A percentile compares a stretch with the other conserved stretches of the same genome.
Conservation (phyloP, 768 basidiomycete genomes). For the Ramaria rubella region DNA sequence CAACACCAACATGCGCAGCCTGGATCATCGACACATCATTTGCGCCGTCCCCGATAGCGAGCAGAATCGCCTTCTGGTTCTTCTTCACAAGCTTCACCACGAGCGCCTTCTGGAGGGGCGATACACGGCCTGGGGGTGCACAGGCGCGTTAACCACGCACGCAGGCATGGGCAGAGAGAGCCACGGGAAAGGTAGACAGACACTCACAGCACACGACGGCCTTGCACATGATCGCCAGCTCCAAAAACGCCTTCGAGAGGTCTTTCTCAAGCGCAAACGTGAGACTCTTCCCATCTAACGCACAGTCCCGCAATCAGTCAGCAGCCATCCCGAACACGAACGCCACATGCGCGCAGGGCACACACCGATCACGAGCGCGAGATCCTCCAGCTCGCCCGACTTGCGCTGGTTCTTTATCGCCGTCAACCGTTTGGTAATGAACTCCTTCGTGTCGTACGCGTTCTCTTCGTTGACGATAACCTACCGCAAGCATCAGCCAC, state of each 20-base stretch:
- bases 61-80: constrained; percentile 85
- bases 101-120: constrained; percentile 93
- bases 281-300: constrained; percentile 87
- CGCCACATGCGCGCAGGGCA: background rate
- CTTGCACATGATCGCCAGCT: constrained; percentile 96
- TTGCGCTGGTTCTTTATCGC: constrained; percentile 92
- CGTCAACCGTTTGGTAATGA: constrained; percentile 78
- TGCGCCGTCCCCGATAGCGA: constrained; percentile 96
- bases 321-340: constrained; percentile 11
- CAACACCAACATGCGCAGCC: constrained; percentile 95
- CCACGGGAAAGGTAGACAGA: background rate
- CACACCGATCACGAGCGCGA: constrained; percentile 90
- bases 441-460: constrained; percentile 73
- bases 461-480: constrained; percentile 92
- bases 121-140: constrained; percentile 72
- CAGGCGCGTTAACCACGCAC: background rate
- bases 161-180: no score
- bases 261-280: constrained; percentile 92
- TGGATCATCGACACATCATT: constrained; percentile 99
- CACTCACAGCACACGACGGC: constrained; percentile 93
- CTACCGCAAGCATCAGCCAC: constrained; percentile 32
- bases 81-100: constrained; percentile 99
- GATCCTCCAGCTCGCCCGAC: constrained; percentile 87
- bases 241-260: constrained; percentile 81
- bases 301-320: constrained; percentile 6